Base-by-base conservation (phyloP, 805 yeast species). In the Alloascoidea hylecoeti region DNA sequence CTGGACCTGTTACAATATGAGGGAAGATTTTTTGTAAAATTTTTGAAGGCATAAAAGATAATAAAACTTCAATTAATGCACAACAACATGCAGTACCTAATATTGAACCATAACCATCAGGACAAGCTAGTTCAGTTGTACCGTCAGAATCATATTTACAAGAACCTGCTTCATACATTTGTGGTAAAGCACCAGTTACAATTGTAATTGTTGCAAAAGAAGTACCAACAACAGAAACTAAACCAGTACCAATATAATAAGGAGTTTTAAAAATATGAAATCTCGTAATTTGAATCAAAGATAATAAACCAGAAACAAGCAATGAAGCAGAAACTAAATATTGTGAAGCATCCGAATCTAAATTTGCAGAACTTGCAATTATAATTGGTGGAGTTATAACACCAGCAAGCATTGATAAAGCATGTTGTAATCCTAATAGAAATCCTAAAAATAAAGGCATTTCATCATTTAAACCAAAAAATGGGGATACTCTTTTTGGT, bases 1-100 rank as follows among this genome's bases (percentile, higher is more conserved):
- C 95, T 5, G 95, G 95, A 41, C 96, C 96, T 18, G 95, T 86
- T 43, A 88, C 96, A 38, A 84, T 61, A 28, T 94, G 88, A 15
- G 96, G 96, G 63, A 86, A 86, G 27, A 82, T 50, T 42, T 66
- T 74, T 55, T 81, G 85, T 46, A 86, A 65, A 12, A 68, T 46
- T 28, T 64, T 67, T 3, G 95, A 75, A 6, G 96, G 96, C 47
- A 78, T 55, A 55, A 88, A 86, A 0, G 94, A 79, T 38, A 83
- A 53, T 5, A 67, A 47, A 33, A 88, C 66, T 63, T 83, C 94
- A 15, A 86, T 50, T 28, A 88, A 62, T 2, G 85, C 82, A 59
- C 95, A 83, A 15, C 72, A 67, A 30, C 72, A 66, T n/a, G 86
- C 79, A 5, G 95, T 80, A 28, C 79, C 96, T 43, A 86, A 60